phyloP scores from a whole-genome alignment of 768 basidiomycete genomes.

The Gymnopilus dilepis region DNA sequence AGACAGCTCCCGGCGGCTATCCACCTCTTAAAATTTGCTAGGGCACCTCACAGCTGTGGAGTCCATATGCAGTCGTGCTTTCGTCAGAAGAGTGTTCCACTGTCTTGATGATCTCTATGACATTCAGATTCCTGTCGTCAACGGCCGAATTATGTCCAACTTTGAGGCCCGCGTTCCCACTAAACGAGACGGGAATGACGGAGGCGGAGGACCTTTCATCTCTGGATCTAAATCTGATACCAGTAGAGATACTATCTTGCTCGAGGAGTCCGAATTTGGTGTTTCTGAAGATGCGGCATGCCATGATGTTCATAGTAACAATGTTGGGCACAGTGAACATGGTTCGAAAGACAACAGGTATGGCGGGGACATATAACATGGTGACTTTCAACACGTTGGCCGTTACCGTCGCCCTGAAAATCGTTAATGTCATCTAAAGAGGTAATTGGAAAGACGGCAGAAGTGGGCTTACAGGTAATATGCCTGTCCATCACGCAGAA shows the following conservation, averaged over 20 bases:
- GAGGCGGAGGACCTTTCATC: slow-evolving; percentile 2
- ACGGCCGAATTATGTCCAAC: background rate
- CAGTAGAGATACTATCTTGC: slow-evolving; percentile 34
- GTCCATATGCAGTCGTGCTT: background rate
- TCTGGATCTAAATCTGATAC: background rate
- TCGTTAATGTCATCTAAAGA: no score
- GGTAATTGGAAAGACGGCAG: background rate
- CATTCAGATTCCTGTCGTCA: background rate
- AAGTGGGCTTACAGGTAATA: slow-evolving; percentile 32
- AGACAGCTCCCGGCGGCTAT: background rate
- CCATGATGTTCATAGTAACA: slow-evolving; percentile 24
- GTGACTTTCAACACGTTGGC: slow-evolving; percentile 16
- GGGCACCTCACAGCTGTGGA: background rate
- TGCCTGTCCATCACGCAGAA: slow-evolving; percentile 35
- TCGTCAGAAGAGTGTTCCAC: slow-evolving; percentile 7
- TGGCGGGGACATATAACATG: slow-evolving; percentile 14
- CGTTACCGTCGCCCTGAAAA: slow-evolving; percentile 15
- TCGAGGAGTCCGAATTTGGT: slow-evolving; percentile 15
- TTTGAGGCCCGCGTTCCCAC: background rate
- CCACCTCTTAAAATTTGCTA: background rate
- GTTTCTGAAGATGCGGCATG: slow-evolving; percentile 22
- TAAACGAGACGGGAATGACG: slow-evolving; percentile 12
- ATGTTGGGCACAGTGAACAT: slow-evolving; percentile 20
- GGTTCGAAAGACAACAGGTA: slow-evolving; percentile 14
- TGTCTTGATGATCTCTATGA: slow-evolving; percentile 17